Percentiles rank a stretch among this genome's conserved stretches.
Conservation (phyloP, 306 rosid species). For the Biancaea sappan region DNA sequence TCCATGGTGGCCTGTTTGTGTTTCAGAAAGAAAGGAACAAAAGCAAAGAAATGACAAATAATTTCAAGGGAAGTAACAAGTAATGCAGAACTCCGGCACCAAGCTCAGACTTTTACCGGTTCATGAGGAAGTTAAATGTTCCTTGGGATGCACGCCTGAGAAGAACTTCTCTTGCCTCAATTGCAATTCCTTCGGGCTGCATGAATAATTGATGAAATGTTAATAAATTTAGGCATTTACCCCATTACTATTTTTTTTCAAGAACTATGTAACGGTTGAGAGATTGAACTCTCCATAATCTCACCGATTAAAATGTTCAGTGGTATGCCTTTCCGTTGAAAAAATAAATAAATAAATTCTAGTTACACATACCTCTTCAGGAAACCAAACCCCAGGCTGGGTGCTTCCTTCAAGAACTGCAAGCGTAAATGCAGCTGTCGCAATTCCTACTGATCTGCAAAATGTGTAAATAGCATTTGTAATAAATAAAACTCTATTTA, state of each 20-base stretch:
- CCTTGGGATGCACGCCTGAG: conserved; percentile 88
- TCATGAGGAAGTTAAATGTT: conserved; percentile 76
- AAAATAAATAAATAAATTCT: neutral
- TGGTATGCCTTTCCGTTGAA: neutral
- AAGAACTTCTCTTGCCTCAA: conserved; percentile 87
- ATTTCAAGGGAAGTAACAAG: conserved; percentile 2
- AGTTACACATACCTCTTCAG: conserved; percentile 74
- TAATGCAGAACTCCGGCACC: neutral
- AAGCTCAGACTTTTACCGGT: conserved; percentile 54
- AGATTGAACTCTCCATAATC: no score
- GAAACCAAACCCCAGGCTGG: conserved; percentile 96
- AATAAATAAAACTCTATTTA: neutral
- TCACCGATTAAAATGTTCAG: neutral
- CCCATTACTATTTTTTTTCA: no score
- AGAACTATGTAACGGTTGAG: no score
- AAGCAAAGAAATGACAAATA: conserved; percentile 8
- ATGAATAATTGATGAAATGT: conserved; percentile 29
- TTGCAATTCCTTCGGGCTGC: conserved; percentile 82
- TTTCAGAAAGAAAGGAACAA: neutral
- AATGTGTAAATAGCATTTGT: conserved; percentile 18
- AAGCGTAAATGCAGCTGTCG: conserved; percentile 85
- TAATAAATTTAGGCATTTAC: conserved; percentile 19
- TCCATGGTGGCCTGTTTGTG: conserved; percentile 81
- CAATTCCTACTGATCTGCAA: conserved; percentile 75
- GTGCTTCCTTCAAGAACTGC: conserved; percentile 93